Evolutionary conservation across 2,329 filamentous ascomycete genomes (phyloP), one percentile per base, ranked within the genome.

Genomic region (Fusarium odoratissimum): DNA sequence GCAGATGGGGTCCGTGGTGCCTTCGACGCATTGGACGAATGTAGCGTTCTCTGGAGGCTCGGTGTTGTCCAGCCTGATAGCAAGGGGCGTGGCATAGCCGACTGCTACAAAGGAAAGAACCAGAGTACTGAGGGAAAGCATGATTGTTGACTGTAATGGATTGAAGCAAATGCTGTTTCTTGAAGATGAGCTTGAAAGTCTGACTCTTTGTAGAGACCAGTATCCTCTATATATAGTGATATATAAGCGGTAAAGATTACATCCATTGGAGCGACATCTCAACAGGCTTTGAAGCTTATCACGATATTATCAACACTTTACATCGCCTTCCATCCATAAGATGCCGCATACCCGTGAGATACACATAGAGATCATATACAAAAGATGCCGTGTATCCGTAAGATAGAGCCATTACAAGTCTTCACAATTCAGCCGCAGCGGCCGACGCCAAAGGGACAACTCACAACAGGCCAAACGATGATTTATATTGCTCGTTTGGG

Each of bases 191-290:
- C 3, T 54, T n/a, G 33, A n/a, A 13, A 40, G 14, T 2, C 35
- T n/a, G 31, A 21, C 7, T 28, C 3, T 28, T 17, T 54, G 5
- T 6, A 13, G 0, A 6, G 13, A 3, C 19, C 3, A 6, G 7
- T n/a, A 2, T 38, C 2, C 33, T 38, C 49, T 51, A 37, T 54
- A 28, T 38, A 54, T 54, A 38, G 17, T 14, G 13, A 37, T 13
- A 23, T n/a, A 6, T 0, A 8, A 9, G 8, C 5, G 5, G 46
- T 9, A 35, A 23, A 25, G 1, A 19, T 3, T 13, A 5, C 0
- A 35, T 14, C 12, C 17, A 8, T 7, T 23, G 2, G 11, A 14
- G 16, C 11, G 12, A 14, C 11, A 25, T 25, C 12, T 12, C 28
- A 31, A 12, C 14, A n/a, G 16, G 19, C 8, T 21, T 12, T 30